Base-by-base conservation (phyloP, 2,329 filamentous ascomycete genomes). In the Pezicula radicicola region DNA sequence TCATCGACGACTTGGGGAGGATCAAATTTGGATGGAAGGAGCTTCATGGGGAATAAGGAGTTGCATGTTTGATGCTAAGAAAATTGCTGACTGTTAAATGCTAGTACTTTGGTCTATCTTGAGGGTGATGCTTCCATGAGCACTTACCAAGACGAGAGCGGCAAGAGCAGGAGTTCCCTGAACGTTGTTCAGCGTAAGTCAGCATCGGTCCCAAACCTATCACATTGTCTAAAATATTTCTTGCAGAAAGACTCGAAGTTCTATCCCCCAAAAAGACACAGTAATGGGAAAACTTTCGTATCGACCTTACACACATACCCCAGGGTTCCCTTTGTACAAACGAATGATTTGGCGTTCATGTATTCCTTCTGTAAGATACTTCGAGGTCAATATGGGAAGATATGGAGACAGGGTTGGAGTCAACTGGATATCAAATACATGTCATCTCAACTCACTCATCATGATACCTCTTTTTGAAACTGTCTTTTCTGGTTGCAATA, bases 181-280 rank as follows among this genome's bases (percentile, higher is more conserved):
- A 92, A 76, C 71, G 77, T 97, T 63, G 71, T 87, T 47, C 91
- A 96, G 75, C 86, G 93, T 96, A 84, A 66, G 89, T 78, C 19
- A 13, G 48, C 46, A 37, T 15, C 27, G 28, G 44, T 54, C 47
- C 19, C 6, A 19, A n/a, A 27, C 3, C 7, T 25, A 19, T 27
- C 21, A 37, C 33, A 15, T n/a, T 37, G 39, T 40, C 33, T 54
- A 30, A 36, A 49, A 30, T 49, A 49, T 52, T n/a, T 16, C 27
- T 52, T 16, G 41, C 55, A 80, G 78, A 66, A 59, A 70, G 65
- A 59, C 64, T 81, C 48, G 76, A 80, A 57, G 70, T 77, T 45
- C 72, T 81, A 53, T 71, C 71, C 54, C 66, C 51, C 10, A 58
- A 52, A 46, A 61, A 60, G 28, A 33, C 30, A 13, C 33, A 45